Conservation (phyloP, 2,329 filamentous ascomycete genomes). For the Colletotrichum abscissum region DNA sequence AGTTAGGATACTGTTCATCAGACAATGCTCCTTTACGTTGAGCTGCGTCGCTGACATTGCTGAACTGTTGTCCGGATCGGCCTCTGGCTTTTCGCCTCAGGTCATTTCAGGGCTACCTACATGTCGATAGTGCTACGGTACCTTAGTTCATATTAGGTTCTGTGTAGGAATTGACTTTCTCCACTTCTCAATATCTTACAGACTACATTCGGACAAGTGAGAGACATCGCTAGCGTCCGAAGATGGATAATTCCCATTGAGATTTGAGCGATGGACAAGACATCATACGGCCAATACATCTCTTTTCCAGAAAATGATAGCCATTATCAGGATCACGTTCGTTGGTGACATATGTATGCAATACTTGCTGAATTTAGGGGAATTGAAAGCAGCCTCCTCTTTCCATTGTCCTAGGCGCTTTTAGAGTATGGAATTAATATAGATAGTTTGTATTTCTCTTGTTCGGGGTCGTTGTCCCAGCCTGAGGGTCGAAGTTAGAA, state of each 20-base stretch:
- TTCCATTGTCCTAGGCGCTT: background rate
- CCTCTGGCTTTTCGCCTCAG: conserved; percentile 49
- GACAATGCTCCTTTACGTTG: conserved; percentile 52
- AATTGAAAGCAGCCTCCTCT: background rate
- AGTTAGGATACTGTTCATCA: conserved; percentile 53
- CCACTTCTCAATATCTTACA: conserved; percentile 2
- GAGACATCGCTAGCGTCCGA: background rate
- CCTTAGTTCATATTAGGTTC: no score
- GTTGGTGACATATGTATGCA: background rate
- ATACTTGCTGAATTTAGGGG: background rate
- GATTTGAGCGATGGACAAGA: background rate
- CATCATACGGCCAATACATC: background rate
- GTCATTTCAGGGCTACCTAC: background rate
- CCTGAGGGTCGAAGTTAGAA: background rate
- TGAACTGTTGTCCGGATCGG: conserved; percentile 47
- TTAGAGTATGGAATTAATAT: background rate
- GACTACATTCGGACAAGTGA: background rate
- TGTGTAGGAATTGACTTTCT: background rate
- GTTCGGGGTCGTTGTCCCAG: background rate
- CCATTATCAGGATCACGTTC: background rate
- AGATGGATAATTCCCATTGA: background rate
- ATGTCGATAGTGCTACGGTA: no score
- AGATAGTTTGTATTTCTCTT: conserved; percentile 3
- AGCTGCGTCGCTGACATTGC: conserved; percentile 50
- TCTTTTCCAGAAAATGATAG: background rate